Conservation (phyloP, 2,329 filamentous ascomycete genomes). For the Arthrobotrys sphaeroides region DNA sequence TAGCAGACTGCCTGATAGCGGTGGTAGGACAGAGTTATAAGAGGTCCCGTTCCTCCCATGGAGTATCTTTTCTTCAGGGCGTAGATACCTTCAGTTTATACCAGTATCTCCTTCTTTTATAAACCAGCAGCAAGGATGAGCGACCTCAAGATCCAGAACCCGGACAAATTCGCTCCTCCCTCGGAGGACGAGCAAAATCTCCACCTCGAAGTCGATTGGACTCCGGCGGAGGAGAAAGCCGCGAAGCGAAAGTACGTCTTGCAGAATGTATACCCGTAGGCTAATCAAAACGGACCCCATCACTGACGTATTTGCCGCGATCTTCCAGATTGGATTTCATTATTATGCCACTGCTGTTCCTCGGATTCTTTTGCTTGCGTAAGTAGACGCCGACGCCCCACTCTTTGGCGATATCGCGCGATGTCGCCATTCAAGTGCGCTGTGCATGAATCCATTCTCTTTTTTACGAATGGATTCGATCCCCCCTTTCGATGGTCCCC, state of each 20-base stretch:
- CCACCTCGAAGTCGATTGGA: conserved; percentile 46
- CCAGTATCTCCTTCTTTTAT: background rate
- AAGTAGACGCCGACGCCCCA: conserved; percentile 20
- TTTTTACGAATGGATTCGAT: background rate
- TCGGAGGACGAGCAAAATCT: conserved; percentile 38
- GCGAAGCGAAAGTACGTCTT: conserved; percentile 51
- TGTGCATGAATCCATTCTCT: too few relatives aligned
- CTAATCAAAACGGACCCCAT: background rate
- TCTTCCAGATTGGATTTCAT: conserved; percentile 63
- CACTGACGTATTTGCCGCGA: conserved; percentile 26
- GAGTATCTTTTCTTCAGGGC: conserved; percentile 7
- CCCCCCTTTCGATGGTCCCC: background rate
- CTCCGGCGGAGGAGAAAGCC: conserved; percentile 37
- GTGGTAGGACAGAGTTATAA: conserved; percentile 29
- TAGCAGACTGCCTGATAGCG: background rate
- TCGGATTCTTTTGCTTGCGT: conserved; percentile 66
- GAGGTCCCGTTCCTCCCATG: conserved; percentile 34
- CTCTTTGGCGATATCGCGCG: background rate
- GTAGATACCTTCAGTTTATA: conserved; percentile 17
- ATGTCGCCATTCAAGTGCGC: too few relatives aligned
- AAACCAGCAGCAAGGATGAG: conserved; percentile 25
- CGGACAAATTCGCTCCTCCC: conserved; percentile 37
- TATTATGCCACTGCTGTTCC: conserved; percentile 65
- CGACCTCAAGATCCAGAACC: conserved; percentile 39
- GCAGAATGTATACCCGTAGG: background rate